phyloP scores from a whole-genome alignment of 2,329 filamentous ascomycete species.

The Fusarium multiceps region DNA sequence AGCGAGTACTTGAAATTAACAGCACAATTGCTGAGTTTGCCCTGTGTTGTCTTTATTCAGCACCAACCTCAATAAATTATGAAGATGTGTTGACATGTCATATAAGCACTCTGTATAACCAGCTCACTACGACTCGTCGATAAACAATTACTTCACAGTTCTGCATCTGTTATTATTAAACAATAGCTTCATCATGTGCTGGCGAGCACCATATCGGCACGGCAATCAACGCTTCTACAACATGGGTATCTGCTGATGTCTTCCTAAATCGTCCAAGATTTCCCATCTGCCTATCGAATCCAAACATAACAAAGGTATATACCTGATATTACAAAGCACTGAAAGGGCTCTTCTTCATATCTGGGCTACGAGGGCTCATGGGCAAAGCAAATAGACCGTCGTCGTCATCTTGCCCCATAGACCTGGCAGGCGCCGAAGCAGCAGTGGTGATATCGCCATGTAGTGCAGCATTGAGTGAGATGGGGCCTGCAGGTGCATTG shows the following conservation, averaged over 20 bases:
- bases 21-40: not conserved
- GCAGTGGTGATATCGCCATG: slow-evolving; percentile 36
- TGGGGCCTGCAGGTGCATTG: slow-evolving; percentile 38
- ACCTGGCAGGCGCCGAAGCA: slow-evolving; percentile 31
- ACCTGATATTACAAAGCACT: slow-evolving; percentile 56
- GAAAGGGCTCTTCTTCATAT: slow-evolving; percentile 87
- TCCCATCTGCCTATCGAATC: not conserved
- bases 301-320: not conserved
- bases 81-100: not conserved
- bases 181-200: not conserved
- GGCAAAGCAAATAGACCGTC: slow-evolving; percentile 90
- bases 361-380: slow-evolving; percentile 85
- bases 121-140: not conserved
- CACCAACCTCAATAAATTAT: not conserved
- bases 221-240: slow-evolving; percentile 28
- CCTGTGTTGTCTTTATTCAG: not conserved
- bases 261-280: slow-evolving; percentile 2
- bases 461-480: slow-evolving; percentile 52
- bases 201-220: not conserved
- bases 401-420: slow-evolving; percentile 56
- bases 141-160: not conserved
- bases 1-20: not conserved
- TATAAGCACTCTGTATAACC: not conserved
- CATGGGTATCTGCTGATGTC: slow-evolving; percentile 33
- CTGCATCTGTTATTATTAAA: not conserved